A percentile compares a stretch with the other conserved stretches of the same genome.
Evolutionary conservation across 169 alveolate genomes (phyloP).

Genomic region (Pseudocohnilembus persalinus): DNA sequence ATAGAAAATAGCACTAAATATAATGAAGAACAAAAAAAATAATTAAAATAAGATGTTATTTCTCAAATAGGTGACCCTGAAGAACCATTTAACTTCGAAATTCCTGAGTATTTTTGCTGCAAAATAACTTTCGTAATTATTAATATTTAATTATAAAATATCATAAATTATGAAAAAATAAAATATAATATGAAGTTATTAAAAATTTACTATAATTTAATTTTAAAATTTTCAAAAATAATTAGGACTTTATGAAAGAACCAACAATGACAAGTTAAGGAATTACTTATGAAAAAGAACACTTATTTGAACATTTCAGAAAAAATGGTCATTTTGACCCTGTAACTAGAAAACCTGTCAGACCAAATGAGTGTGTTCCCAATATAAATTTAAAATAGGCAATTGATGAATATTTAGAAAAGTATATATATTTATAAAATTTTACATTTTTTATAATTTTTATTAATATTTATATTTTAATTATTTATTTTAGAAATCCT

Average conservation of each 20-base stretch:
- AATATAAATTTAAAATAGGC: slow-evolving; percentile 19
- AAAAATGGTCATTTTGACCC: slow-evolving; percentile 33
- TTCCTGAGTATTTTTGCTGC: slow-evolving; percentile 26
- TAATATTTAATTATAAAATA: neutral
- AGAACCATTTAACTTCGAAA: slow-evolving; percentile 12
- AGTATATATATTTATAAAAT: neutral
- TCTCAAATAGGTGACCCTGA: slow-evolving; percentile 27
- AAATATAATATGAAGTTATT: no score
- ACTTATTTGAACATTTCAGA: slow-evolving; percentile 4
- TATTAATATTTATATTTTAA: no score
- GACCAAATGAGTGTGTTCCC: slow-evolving; percentile 5
- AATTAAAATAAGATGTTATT: neutral
- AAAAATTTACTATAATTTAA: no score
- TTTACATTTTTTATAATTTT: no score
- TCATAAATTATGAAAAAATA: no score
- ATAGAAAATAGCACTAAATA: neutral
- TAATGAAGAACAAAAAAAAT: neutral
- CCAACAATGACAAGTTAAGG: slow-evolving; percentile 27
- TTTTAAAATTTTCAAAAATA: no score
- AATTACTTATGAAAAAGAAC: slow-evolving; percentile 20
- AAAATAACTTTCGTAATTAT: slow-evolving; percentile 23
- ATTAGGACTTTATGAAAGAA: slow-evolving; percentile 29
- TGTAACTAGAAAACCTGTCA: slow-evolving; percentile 20
- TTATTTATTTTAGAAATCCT: slow-evolving; percentile 12
- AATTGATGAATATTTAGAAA: neutral